phyloP scores from a whole-genome alignment of 768 basidiomycete species.

The Tulasnella calospora region DNA sequence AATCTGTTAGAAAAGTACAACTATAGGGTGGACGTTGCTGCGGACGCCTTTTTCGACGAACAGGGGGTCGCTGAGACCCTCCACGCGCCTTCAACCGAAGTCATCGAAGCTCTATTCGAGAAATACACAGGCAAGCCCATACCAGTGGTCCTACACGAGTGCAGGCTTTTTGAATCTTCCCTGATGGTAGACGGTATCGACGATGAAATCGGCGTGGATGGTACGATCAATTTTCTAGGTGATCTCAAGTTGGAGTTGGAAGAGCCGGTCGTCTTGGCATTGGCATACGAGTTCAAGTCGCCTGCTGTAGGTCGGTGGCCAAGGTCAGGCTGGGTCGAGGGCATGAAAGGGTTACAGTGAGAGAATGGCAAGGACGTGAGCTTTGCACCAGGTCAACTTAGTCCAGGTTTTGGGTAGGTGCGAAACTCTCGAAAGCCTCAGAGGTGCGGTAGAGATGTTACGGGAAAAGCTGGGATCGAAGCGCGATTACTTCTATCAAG shows the following conservation, averaged over 20 bases:
- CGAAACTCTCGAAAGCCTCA: slow-evolving; percentile 63
- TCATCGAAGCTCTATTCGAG: slow-evolving; percentile 59
- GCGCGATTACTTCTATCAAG: slow-evolving; percentile 63
- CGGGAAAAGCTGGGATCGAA: slow-evolving; percentile 59
- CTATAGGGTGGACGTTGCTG: slow-evolving; percentile 29
- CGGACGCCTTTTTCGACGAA: slow-evolving; percentile 32
- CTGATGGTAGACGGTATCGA: slow-evolving; percentile 34
- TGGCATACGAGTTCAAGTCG: slow-evolving; percentile 78
- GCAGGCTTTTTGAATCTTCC: background rate
- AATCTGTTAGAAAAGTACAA: slow-evolving; percentile 25
- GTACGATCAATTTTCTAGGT: slow-evolving; percentile 71
- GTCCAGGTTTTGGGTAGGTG: slow-evolving; percentile 42
- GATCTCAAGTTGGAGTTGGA: slow-evolving; percentile 68
- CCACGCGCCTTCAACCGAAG: slow-evolving; percentile 29
- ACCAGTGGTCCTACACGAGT: background rate
- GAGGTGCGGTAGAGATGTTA: slow-evolving; percentile 49
- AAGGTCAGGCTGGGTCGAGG: slow-evolving; percentile 67
- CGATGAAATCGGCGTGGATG: slow-evolving; percentile 62
- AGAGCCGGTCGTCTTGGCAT: slow-evolving; percentile 73
- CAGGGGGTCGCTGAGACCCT: background rate
- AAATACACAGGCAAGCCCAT: slow-evolving; percentile 55
- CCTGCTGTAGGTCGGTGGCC: slow-evolving; percentile 68
- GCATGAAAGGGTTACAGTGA: slow-evolving; percentile 71
- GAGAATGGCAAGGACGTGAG: slow-evolving; percentile 32
- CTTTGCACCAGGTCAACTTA: background rate